These are phyloP conservation scores for Penicilliopsis zonata DNA, from an alignment of 495 filamentous ascomycete genomes.

Conservation along the genomic window DNA sequence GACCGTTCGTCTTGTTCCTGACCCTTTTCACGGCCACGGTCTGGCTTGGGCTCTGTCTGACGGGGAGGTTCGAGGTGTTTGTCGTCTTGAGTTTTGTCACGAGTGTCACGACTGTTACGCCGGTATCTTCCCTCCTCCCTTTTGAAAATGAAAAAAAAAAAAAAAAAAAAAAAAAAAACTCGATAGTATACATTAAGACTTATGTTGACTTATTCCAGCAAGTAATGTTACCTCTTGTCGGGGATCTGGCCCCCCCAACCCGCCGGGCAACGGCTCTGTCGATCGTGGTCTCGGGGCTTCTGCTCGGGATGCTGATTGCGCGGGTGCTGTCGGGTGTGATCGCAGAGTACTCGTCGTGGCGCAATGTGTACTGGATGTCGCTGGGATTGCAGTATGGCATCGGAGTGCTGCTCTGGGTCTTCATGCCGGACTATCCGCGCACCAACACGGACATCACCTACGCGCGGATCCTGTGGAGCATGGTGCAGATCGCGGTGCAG, in stretches of 20 bases:
- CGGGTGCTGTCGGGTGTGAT: constrained; percentile 66
- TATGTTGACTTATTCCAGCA: constrained; percentile 26
- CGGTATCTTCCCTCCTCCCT: no score
- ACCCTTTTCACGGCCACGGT: constrained; percentile 53
- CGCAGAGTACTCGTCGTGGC: constrained; percentile 58
- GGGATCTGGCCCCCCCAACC: constrained; percentile 61
- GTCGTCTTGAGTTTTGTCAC: constrained; percentile 56
- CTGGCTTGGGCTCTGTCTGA: constrained; percentile 62
- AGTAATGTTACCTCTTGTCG: constrained; percentile 73
- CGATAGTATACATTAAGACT: not conserved
- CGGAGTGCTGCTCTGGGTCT: constrained; percentile 51
- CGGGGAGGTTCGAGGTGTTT: constrained; percentile 51
- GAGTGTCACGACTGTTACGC: constrained; percentile 69
- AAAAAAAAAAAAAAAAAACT: no score
- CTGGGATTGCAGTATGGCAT: constrained; percentile 64
- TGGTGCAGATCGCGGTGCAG: constrained; percentile 44
- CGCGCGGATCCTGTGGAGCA: constrained; percentile 49
- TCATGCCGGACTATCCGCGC: constrained; percentile 71
- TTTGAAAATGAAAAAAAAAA: no score
- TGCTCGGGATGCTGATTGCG: constrained; percentile 66
- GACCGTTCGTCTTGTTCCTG: constrained; percentile 56
- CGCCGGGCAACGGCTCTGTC: constrained; percentile 56
- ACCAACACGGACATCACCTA: constrained; percentile 53
- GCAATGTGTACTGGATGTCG: constrained; percentile 71
- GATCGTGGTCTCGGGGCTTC: constrained; percentile 66